Base-by-base conservation (phyloP, 768 basidiomycete species). In the Astraeus odoratus region DNA sequence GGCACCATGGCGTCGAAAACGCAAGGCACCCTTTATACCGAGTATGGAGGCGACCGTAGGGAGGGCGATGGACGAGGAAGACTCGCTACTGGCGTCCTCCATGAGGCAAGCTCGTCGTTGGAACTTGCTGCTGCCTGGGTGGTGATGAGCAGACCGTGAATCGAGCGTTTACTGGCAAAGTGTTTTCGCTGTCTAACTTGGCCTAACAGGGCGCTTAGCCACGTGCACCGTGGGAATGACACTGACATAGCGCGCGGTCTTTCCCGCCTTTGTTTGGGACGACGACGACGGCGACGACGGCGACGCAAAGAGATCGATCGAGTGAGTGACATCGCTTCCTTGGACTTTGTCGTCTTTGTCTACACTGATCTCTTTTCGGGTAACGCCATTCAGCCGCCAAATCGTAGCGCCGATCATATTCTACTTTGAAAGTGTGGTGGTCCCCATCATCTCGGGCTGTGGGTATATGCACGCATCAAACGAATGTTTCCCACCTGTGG, bases 1-100 rank as follows among this genome's bases (percentile, higher is more conserved):
- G 51, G 74, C 73, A 20, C 77, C 75, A 72, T 84, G 82, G 51
- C 72, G 76, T 51, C 78, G 74, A 65, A 86, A 75, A 55, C 81
- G 82, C 55, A 85, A 66, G 40, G 67, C 57, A 31, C 76, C 77
- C 61, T 77, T 77, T 57, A 85, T 65, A 49, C 81, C 81, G 43
- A 86, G 72, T 48, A 81, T 53, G 36, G 81, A 74, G 31, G 75
- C 61, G 55, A 76, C 71, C 26, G 71, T 60, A 46, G 67, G 57
- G 43, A 51, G 46, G 13, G 59, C 43, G 36, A 57, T 45, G 19
- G 51, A 50, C 9, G 57, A 43, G 41, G 66, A 67, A 43, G 63
- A 63, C 50, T 67, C 67, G 57, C 59, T 54, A 52, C 61, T 67
- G 35, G 68, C 65, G 54, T 63, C 64, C 52, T 70, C 70, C 67